Evolutionary conservation across 2,329 filamentous ascomycete genomes (phyloP).

Genomic region (Alternaria angustiovoidea): DNA sequence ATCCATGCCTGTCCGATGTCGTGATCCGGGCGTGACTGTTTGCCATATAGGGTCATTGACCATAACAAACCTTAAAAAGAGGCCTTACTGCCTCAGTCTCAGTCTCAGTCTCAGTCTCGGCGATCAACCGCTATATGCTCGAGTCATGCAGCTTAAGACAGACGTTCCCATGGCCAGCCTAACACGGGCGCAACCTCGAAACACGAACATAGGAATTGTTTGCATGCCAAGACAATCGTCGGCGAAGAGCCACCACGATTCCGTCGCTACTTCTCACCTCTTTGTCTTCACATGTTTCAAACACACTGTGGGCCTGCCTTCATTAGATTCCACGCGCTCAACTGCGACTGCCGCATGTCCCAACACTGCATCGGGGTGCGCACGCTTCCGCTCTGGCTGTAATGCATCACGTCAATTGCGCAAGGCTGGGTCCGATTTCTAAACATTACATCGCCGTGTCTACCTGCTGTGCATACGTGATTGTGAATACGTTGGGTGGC

Average conservation of each 20-base stretch:
- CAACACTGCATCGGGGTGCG: not conserved
- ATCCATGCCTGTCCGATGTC: not conserved
- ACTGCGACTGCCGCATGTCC: not conserved
- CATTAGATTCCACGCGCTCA: not conserved
- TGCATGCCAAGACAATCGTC: not conserved
- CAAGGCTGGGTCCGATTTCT: not conserved
- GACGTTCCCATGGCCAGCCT: not conserved
- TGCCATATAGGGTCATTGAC: not conserved
- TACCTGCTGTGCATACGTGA: not conserved
- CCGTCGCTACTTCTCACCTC: not conserved
- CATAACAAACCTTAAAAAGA: not conserved
- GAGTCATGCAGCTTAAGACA: constrained; percentile 1
- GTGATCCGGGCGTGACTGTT: not conserved
- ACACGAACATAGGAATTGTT: not conserved
- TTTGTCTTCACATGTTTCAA: not conserved
- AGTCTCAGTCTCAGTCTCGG: not conserved
- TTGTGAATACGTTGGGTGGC: not conserved
- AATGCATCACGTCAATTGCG: not conserved
- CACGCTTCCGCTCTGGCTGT: not conserved
- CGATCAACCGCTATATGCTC: constrained; percentile 2
- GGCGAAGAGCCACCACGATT: not conserved
- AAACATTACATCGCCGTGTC: not conserved
- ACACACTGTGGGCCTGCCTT: not conserved
- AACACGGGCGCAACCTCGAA: not conserved
- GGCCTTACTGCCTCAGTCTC: not conserved